Evolutionary conservation across 352 stramenopile species (phyloP).

Genomic region (Pythium grandisporangium): DNA sequence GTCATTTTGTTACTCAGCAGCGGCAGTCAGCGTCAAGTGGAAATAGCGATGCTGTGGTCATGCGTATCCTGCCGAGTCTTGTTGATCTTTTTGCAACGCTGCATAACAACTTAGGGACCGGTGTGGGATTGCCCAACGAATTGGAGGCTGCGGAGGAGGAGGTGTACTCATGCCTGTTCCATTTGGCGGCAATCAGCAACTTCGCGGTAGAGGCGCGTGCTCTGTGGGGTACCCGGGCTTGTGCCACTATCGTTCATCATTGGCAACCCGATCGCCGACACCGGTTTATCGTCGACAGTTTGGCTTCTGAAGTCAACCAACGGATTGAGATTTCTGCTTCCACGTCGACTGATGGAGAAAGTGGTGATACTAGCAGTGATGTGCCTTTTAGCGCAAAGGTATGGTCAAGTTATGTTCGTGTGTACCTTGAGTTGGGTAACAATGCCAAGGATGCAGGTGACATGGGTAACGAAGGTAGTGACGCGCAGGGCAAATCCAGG

Average conservation of each 20-base stretch:
- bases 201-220: slow-evolving; percentile 35
- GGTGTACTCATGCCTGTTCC: slow-evolving; percentile 47
- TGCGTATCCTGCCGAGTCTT: slow-evolving; percentile 52
- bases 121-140: slow-evolving; percentile 39
- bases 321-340: too few relatives aligned
- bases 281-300: slow-evolving; percentile 29
- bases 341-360: too few relatives aligned
- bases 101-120: slow-evolving; percentile 3
- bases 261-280: slow-evolving; percentile 27
- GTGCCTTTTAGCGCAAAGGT: slow-evolving; percentile 7
- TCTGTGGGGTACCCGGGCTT: slow-evolving; percentile 36
- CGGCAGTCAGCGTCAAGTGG: too few relatives aligned
- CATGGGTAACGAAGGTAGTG: too few relatives aligned
- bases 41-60: slow-evolving; percentile 26
- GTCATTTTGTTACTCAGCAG: slow-evolving; percentile 51
- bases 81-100: slow-evolving; percentile 51
- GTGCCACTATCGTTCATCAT: slow-evolving; percentile 18
- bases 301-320: slow-evolving; percentile 42
- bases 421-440: slow-evolving; percentile 9
- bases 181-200: slow-evolving; percentile 37
- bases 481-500: too few relatives aligned
- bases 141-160: slow-evolving; percentile 44
- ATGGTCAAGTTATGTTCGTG: slow-evolving; percentile 12
- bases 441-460: too few relatives aligned
- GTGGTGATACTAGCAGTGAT: too few relatives aligned